These are phyloP conservation scores for Jimgerdemannia lactiflua DNA, from an alignment of 192 early-diverging fungal species.

Conservation along the genomic window DNA sequence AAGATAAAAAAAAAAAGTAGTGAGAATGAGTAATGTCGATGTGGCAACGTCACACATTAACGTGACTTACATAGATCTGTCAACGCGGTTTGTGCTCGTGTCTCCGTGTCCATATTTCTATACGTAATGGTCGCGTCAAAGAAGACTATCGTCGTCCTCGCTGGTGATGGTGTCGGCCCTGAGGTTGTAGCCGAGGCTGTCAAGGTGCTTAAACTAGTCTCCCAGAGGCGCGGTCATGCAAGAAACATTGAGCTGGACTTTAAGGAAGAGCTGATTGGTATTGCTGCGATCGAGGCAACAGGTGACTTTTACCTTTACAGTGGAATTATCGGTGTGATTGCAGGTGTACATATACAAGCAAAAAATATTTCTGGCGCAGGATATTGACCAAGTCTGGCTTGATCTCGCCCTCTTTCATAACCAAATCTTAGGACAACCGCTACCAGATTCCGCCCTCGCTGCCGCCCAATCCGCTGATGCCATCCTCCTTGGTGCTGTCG, in stretches of 20 bases:
- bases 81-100: no score
- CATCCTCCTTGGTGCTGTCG: constrained; percentile 97
- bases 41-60: no score
- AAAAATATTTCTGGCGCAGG: not conserved
- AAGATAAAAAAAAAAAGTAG: no score
- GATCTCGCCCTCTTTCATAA: not conserved
- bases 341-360: not conserved
- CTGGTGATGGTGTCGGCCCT: constrained; percentile 96
- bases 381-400: not conserved
- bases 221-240: constrained; percentile 47
- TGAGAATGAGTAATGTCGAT: no score
- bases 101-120: no score
- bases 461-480: constrained; percentile 83
- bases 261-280: constrained; percentile 82
- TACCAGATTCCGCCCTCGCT: constrained; percentile 79
- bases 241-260: constrained; percentile 62
- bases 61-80: no score
- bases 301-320: constrained; percentile 43
- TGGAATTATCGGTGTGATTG: constrained; percentile 6
- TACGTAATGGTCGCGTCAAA: no score
- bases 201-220: constrained; percentile 83
- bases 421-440: constrained; percentile 45
- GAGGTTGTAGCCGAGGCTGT: constrained; percentile 91
- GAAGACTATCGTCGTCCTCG: constrained; percentile 62
- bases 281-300: constrained; percentile 86